Evolutionary conservation across 441 rosid genomes (phyloP), one percentile per base, ranked within the genome.

Genomic region (Mallotus repandus): DNA sequence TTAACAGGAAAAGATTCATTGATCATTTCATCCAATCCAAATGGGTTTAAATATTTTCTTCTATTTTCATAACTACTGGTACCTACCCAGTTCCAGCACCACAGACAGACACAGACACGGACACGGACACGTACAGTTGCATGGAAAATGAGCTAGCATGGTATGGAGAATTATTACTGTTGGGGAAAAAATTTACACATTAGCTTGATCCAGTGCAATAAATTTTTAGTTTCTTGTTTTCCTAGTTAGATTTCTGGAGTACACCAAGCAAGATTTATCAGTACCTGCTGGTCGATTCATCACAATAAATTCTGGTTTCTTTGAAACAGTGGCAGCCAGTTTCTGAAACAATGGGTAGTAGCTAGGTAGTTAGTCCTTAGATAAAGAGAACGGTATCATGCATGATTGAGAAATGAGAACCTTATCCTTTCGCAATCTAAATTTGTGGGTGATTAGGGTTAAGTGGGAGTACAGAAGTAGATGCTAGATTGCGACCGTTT

Each of bases 121-220:
- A 29, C 32, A n/a, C n/a, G n/a, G n/a, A n/a, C n/a, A n/a, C n/a
- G n/a, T n/a, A n/a, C n/a, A 29, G 32, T 29, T 29, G 32, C 32
- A 29, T 29, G 46, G 46, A 6, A 63, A 63, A 43, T 67, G 58
- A 66, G 45, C 70, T 66, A 52, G 58, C 70, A 29, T 3, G 70
- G 22, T 66, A 66, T 35, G 70, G 59, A 66, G 22, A 22, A 29
- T 10, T 4, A 12, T 5, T 4, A 14, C 10, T 43, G 46, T 43
- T 43, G 46, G 41, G 32, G 32, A 29, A 29, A 29, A 2, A 7
- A 59, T 2, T 22, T 50, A 48, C 12, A 48, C 12, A 16, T 29
- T 66, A 16, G 56, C 22, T 49, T 22, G 53, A 45, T 43, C n/a
- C 14, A 64, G 5, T 45, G 53, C 9, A 18, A n/a, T 4, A 64